Percentiles rank a stretch among this genome's conserved stretches.
phyloP scores from a whole-genome alignment of 2,329 filamentous ascomycete species.

The Talaromyces atroroseus region DNA sequence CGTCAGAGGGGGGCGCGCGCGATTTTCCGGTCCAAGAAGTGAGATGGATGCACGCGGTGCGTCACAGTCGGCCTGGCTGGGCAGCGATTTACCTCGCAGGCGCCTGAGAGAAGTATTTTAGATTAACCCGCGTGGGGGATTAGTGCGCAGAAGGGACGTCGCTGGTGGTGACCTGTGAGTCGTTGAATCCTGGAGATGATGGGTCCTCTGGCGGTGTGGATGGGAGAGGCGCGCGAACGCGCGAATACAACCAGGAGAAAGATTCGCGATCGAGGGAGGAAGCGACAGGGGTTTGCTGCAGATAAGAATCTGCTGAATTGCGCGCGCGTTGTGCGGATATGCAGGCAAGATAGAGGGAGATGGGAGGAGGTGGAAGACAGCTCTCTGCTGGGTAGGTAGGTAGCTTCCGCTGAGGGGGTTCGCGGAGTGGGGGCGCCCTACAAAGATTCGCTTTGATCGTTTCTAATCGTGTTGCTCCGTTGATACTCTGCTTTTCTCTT shows the following conservation, averaged over 20 bases:
- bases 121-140: constrained; percentile 25
- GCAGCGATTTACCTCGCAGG: constrained; percentile 33
- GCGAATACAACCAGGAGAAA: constrained; percentile 4
- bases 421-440: background rate
- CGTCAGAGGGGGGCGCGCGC: constrained; percentile 34
- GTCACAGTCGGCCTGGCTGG: constrained; percentile 28
- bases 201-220: constrained; percentile 19
- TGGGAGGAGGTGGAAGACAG: background rate
- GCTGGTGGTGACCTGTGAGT: background rate
- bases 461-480: background rate
- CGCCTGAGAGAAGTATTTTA: constrained; percentile 22
- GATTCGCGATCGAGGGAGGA: background rate
- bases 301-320: background rate
- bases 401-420: background rate
- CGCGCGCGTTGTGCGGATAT: constrained; percentile 3
- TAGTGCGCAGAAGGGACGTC: constrained; percentile 23
- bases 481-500: background rate
- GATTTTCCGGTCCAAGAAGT: constrained; percentile 12
- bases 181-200: constrained; percentile 4
- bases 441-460: background rate
- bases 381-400: background rate
- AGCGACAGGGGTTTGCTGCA: constrained; percentile 6
- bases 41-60: constrained; percentile 22
- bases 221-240: constrained; percentile 18
- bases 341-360: background rate